Evolutionary conservation across 805 yeast species (phyloP).

Genomic region (Sungouiozyma ichnusensis): DNA sequence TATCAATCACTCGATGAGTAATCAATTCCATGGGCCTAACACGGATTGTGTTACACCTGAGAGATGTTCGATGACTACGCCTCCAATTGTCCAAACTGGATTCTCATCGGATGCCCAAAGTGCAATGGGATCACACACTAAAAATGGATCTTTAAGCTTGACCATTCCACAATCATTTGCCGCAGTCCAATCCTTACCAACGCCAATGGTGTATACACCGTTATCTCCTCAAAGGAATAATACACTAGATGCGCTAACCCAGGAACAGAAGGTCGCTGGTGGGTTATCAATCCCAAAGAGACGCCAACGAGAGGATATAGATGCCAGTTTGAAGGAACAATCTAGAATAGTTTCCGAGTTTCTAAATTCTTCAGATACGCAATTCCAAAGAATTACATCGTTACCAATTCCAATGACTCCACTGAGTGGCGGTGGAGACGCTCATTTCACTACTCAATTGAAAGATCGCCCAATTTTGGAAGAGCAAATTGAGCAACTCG

Average conservation of each 20-base stretch:
- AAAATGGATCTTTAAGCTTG: not conserved
- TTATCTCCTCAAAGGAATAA: conserved; percentile 3
- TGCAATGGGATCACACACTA: not conserved
- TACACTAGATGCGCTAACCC: too few relatives aligned
- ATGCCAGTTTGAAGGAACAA: conserved; percentile 4
- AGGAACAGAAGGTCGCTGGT: not conserved
- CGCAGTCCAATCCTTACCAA: conserved; percentile 20
- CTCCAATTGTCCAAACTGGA: not conserved
- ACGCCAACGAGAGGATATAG: conserved; percentile 2
- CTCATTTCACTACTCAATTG: not conserved
- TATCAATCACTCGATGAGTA: too few relatives aligned
- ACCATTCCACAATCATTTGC: conserved; percentile 13
- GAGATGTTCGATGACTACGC: not conserved
- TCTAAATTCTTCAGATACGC: conserved; percentile 11
- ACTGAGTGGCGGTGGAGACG: not conserved
- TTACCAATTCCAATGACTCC: conserved; percentile 8
- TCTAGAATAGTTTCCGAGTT: conserved; percentile 22
- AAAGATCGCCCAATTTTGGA: not conserved
- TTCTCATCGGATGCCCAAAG: not conserved
- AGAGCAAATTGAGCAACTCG: conserved; percentile 3
- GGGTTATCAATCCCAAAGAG: not conserved
- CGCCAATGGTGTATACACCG: conserved; percentile 23
- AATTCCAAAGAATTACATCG: conserved; percentile 18
- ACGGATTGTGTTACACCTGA: too few relatives aligned
- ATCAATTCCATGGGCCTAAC: too few relatives aligned